Base-by-base conservation (phyloP, 106 monocot genomes). In the Narthecium ossifragum region DNA sequence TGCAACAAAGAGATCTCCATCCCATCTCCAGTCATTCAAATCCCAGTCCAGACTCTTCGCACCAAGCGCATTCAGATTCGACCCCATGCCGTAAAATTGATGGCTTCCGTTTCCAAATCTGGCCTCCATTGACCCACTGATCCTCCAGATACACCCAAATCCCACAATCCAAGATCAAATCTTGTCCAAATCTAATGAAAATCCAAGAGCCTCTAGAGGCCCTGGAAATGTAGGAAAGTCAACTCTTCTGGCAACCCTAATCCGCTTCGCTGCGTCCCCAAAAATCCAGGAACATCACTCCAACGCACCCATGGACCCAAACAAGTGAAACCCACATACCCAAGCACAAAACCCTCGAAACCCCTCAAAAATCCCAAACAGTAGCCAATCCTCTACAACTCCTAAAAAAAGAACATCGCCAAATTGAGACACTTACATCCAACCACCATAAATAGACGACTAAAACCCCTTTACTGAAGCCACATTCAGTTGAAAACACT, bases 21-120 rank as follows among this genome's bases (percentile, higher is more conserved):
- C 79, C 91, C 91, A 91, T 43, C 52, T 77, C 91, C 91, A 91
- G 26, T 79, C 76, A 61, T 86, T 91, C 55, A 86, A 60, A 55
- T 91, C 85, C 91, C 91, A 91, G 22, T 86, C 86, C 52, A 77
- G 43, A 26, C 63, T 40, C 69, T 60, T 81, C 58, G 70, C 76
- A 28, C 64, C 68, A 51, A 27, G 23, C 26, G 66, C 60, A 51
- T 31, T 72, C 46, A 57, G 15, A 10, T 63, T 51, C 5, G 72
- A 71, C 12, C 53, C 71, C 6, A 66, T n/a, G 31, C 25, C 39
- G 20, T 40, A 76, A 46, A 74, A 63, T 4, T 31, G 50, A 52
- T 34, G 61, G 21, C 13, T 62, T 30, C 63, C 70, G 15, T 63
- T 64, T 11, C 38, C 65, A 62, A 78, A 1, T 18, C 49, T 45